phyloP scores from a whole-genome alignment of 176 grass and related monocot genomes.

The Hsuehochloa calcarea region DNA sequence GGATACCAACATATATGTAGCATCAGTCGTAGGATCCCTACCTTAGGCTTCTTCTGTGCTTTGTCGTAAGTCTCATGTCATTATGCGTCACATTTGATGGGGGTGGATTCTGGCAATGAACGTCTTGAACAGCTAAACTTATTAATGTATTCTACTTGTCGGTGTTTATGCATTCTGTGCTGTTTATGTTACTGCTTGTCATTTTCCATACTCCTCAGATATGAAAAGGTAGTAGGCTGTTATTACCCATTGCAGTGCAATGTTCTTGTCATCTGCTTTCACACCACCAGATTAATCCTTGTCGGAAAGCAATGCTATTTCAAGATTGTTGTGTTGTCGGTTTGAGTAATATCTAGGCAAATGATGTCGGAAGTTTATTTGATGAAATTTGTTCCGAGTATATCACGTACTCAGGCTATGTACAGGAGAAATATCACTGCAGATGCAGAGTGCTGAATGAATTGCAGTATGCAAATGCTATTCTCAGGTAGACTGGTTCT shows the following conservation, averaged over 20 bases:
- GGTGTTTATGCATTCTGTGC: constrained; percentile 20
- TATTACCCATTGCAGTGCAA: neutral
- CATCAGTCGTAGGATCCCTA: constrained; percentile 43
- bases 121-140: constrained; percentile 46
- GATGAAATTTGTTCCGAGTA: neutral
- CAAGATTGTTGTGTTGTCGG: neutral
- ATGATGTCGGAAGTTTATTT: neutral
- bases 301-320: neutral
- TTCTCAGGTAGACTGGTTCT: neutral
- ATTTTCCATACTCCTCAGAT: neutral
- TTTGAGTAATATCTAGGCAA: neutral
- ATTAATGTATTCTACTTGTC: constrained; percentile 25
- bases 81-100: constrained; percentile 26
- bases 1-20: constrained; percentile 45
- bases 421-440: neutral
- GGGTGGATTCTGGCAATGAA: constrained; percentile 26
- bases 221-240: neutral
- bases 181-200: neutral
- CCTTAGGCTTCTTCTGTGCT: constrained; percentile 38
- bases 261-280: neutral
- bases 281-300: neutral
- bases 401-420: neutral
- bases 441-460: too few species aligned
- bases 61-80: constrained; percentile 29
- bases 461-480: neutral